phyloP scores from a whole-genome alignment of 1,284 basidiomycete genomes.

The Cryptococcus depauperatus region DNA sequence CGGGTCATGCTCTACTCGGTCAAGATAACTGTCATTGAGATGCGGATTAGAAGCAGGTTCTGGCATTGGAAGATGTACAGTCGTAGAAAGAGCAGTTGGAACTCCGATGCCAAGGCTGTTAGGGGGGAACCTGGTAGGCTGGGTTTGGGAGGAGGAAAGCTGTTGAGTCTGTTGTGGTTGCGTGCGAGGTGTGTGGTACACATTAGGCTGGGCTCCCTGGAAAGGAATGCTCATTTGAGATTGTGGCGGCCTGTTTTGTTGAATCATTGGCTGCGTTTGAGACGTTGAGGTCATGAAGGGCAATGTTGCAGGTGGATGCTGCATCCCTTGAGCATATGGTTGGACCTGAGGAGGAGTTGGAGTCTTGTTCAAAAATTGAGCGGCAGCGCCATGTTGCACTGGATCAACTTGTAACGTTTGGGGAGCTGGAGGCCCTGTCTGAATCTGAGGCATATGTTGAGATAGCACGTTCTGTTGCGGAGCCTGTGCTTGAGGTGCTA shows the following conservation, averaged over 20 bases:
- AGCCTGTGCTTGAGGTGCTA: constrained; percentile 7
- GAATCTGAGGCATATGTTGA: background rate
- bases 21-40: constrained; percentile 34
- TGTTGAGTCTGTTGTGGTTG: background rate
- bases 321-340: constrained; percentile 2
- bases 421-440: constrained; percentile 3
- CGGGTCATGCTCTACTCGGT: constrained; percentile 32
- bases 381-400: constrained; percentile 1
- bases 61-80: constrained; percentile 6
- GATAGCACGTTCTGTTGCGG: background rate
- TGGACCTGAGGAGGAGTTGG: constrained; percentile 2
- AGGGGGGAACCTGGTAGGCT: background rate
- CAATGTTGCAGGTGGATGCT: constrained; percentile 6
- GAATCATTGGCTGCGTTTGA: background rate
- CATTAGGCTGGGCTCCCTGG: too few relatives aligned
- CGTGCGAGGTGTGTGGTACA: background rate
- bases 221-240: too few relatives aligned
- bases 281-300: constrained; percentile 7
- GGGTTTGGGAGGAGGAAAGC: background rate
- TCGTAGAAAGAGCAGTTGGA: constrained; percentile 6
- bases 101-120: background rate
- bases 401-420: constrained; percentile 1
- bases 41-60: constrained; percentile 8
- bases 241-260: background rate
- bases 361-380: constrained; percentile 1